Conservation (phyloP, 805 yeast species). For the Spathaspora boniae region DNA sequence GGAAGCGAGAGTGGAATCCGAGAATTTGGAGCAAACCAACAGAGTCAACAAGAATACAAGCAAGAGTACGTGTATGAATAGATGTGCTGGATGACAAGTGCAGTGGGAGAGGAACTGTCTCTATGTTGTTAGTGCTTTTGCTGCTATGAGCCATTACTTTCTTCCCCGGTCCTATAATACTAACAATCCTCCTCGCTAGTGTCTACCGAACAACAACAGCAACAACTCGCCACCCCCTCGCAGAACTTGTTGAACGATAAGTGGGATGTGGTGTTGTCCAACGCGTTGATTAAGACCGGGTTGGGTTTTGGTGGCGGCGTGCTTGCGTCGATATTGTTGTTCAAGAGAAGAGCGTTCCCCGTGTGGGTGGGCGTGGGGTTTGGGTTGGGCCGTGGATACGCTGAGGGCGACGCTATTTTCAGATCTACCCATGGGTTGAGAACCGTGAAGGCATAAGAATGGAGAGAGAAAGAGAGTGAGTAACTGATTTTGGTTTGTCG, state of each 20-base stretch:
- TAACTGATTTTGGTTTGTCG: too few relatives aligned
- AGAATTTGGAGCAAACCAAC: too few relatives aligned
- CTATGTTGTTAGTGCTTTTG: neutral
- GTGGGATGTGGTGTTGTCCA: constrained; percentile 96
- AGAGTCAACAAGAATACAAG: too few relatives aligned
- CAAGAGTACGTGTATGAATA: neutral
- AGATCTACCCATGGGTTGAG: constrained; percentile 77
- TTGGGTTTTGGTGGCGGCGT: constrained; percentile 97
- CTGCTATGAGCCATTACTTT: neutral
- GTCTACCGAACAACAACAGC: constrained; percentile 9
- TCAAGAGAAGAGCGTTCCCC: constrained; percentile 94
- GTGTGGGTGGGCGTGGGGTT: constrained; percentile 97
- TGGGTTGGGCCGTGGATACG: constrained; percentile 96
- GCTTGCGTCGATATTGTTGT: constrained; percentile 80
- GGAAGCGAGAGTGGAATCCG: neutral
- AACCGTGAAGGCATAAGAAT: constrained; percentile 58
- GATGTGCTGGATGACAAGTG: neutral
- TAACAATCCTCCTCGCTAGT: neutral
- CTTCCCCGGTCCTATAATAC: neutral
- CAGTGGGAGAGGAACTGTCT: neutral
- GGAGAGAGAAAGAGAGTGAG: neutral
- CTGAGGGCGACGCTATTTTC: constrained; percentile 97
- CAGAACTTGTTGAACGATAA: constrained; percentile 62
- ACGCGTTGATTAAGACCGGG: constrained; percentile 91
- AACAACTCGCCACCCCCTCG: constrained; percentile 36